Evolutionary conservation across 2,329 filamentous ascomycete species (phyloP), one percentile per base, ranked within the genome.

Genomic region (Calonectria naviculata): DNA sequence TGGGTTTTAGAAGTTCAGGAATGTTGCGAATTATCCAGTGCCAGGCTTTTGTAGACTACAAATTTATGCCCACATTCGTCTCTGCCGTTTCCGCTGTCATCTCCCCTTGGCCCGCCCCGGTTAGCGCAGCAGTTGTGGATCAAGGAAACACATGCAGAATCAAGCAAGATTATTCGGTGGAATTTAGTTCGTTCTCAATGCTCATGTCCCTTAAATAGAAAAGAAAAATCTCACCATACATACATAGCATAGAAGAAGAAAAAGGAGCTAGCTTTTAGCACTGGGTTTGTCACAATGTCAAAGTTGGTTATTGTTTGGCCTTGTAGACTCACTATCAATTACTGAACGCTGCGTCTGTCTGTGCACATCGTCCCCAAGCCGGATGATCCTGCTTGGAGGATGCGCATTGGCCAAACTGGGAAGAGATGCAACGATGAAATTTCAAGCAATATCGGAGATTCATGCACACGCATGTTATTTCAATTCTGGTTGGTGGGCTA

Each of bases 51-150:
- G 19, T 47, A n/a, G 36, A 38, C 38, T 36, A 13, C 47, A 21
- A 28, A 34, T 31, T 46, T 41, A 42, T 47, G 26, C 41, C 49
- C 38, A 42, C 49, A n/a, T 42, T 49, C 46, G 34, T 60, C 61
- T 58, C 52, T 26, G 31, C 21, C 34, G 41, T 65, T 68, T 26
- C 67, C 31, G 67, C 67, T 69, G 67, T 65, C 67, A 69, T 65
- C 41, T 26, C 60, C 52, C 31, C 41, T 36, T 41, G 58, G 61
- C 67, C 61, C 42, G 34, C 41, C 65, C 42, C 38, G 36, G 29
- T 63, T 69, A 69, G 61, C 60, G 67, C 42, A 44, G 52, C 49
- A 58, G 38, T 62, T 52, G 61, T 69, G 67, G 67, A 69, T 44
- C 67, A 42, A 4, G 52, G 12, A 52, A 41, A 49, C 24, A 46